Evolutionary conservation across 1,139 yeast species (phyloP), one percentile per base, ranked within the genome.

Genomic region (Pichia sp.): DNA sequence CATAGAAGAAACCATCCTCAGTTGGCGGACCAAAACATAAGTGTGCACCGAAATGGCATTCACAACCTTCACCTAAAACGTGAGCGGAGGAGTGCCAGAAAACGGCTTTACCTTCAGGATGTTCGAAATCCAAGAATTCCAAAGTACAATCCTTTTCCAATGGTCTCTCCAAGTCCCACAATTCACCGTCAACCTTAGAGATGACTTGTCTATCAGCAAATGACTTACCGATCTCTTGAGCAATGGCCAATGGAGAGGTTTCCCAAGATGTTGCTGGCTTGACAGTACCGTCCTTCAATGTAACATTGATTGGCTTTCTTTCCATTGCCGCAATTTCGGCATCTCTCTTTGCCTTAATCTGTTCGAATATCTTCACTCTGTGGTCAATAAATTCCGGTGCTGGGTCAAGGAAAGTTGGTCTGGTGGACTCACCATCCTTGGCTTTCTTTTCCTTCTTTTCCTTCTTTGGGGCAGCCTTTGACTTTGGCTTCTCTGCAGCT

Each of bases 41-140:
- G 58, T 88, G 96, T 48, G 95, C 94, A 47, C 96, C 97, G 59
- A 81, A 71, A 62, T 86, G 93, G 60, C 96, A 83, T 66, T 93
- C 99, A 67, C 95, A 82, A 35, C 97, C 93, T 67, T 93, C 98
- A 63, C 99, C 99, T 51, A 93, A 70, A 43, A 93, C 91, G 64
- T 93, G 99, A 39, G 99, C 99, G 50, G 95, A 82, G 5, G 98
- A 91, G 62, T 93, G 99, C 98, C 98, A 93, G 66, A 93, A 93
- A 32, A 91, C 98, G 48, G 78, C 78, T 60, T 80, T 85, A 61
- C 97, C 98, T 58, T 88, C 97, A 17, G 85, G 86, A 46, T 77
- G 60, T 30, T 77, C 81, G 64, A 93, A 93, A 53, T 80, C 86
- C 46, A 77, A 66, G 52, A 87, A 82, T 59, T 86, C 93, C 48